Base-by-base conservation (phyloP, 192 early-diverging fungal genomes). In the Helicostylum pulchrum region DNA sequence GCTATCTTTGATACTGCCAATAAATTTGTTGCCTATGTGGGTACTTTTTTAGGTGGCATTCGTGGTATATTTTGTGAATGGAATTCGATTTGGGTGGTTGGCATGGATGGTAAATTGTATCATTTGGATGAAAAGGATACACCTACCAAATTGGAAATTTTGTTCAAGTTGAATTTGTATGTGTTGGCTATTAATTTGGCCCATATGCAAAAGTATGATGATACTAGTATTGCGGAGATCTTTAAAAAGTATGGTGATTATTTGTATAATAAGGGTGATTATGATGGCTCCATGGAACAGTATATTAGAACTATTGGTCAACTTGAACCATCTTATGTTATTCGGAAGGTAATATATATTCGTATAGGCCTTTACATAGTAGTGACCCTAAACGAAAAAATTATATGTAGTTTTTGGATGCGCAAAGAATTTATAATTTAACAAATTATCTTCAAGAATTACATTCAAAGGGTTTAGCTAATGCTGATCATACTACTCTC, bases 241-340 rank as follows among this genome's bases (percentile, higher is more conserved):
- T 92, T 94, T 80, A 94, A 90, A 70, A 87, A 89, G 47, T 93
- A 97, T 65, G 96, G 90, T 5, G 96, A 99, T 75, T 92, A 91
- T 81, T 19, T 67, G 7, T 64, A 61, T 17, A 60, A 67, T 76
- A 91, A 91, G 68, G 88, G 82, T 10, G 94, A 99, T 55, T 97
- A 87, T 69, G 92, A 96, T 54, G 77, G 82, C 12, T 91, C 97
- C 4, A 97, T 96, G 88, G 78, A 78, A 23, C 94, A 99, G 75
- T 97, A 97, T 69, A 78, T 95, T 17, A 80, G 87, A 21, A 99
- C 97, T 0, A 92, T 99, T 46, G 91, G 92, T 0, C 86, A 93
- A 36, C 77, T 99, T 17, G 94, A 99, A 73, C 94, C 95, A 1
- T 94, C 92, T 7, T 99, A 97, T 72, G 86, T 99, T 8, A 97